These are phyloP conservation scores for Neonectria sp. DNA, from an alignment of 2,329 filamentous ascomycete genomes.

Conservation along the genomic window DNA sequence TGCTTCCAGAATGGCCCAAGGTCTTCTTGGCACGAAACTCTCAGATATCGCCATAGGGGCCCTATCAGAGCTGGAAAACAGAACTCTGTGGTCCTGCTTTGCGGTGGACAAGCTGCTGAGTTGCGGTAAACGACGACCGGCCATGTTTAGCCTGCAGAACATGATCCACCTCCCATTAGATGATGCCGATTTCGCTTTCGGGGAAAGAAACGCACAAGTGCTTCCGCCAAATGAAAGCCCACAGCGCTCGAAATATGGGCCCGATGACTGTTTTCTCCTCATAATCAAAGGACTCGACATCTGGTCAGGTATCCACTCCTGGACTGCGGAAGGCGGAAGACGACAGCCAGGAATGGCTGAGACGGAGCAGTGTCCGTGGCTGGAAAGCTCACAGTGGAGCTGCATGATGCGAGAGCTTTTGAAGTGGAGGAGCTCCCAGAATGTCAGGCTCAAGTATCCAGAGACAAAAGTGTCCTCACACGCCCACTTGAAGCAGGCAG, in stretches of 20 bases:
- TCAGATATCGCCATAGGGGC: conserved; percentile 34
- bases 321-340: conserved; percentile 43
- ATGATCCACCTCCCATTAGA: conserved; percentile 38
- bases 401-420: conserved; percentile 39
- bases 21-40: conserved; percentile 38
- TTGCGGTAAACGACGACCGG: conserved; percentile 42
- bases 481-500: conserved; percentile 44
- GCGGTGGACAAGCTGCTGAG: conserved; percentile 42
- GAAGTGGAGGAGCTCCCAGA: conserved; percentile 39
- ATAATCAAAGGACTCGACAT: conserved; percentile 39
- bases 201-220: neutral
- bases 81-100: conserved; percentile 45
- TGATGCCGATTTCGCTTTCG: conserved; percentile 41
- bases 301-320: conserved; percentile 44
- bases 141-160: conserved; percentile 39
- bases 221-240: neutral
- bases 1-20: conserved; percentile 45
- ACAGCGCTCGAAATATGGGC: neutral
- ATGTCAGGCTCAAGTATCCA: conserved; percentile 39
- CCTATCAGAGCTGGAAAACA: conserved; percentile 40
- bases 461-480: conserved; percentile 40
- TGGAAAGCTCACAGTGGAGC: conserved; percentile 38
- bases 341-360: conserved; percentile 41
- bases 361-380: conserved; percentile 39
- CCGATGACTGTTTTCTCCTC: conserved; percentile 35